These are phyloP conservation scores for Ailanthus altissimus DNA, from an alignment of 345 rosid genomes.

Conservation along the genomic window DNA sequence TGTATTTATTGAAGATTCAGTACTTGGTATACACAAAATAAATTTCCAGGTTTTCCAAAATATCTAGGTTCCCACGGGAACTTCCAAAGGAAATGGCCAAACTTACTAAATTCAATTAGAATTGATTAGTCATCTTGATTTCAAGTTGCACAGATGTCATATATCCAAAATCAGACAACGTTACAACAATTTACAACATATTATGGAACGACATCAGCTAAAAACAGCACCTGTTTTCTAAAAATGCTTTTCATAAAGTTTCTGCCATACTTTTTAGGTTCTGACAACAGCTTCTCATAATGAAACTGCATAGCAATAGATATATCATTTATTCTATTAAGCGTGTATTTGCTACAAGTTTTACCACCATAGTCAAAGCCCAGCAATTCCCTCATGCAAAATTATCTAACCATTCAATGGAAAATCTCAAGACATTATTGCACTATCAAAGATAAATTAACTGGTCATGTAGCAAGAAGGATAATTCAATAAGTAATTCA, in stretches of 20 bases:
- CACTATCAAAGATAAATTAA: neutral
- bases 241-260: neutral
- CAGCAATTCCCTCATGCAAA: neutral
- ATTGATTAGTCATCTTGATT: neutral
- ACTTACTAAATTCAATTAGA: neutral
- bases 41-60: neutral
- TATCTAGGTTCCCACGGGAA: neutral
- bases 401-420: conserved; percentile 13
- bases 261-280: neutral
- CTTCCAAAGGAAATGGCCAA: neutral
- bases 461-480: conserved; percentile 14
- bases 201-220: neutral
- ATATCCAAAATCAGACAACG: neutral
- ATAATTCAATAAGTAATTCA: conserved; percentile 11
- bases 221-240: neutral
- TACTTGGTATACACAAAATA: neutral
- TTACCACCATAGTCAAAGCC: conserved; percentile 5
- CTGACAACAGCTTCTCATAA: neutral
- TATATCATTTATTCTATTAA: neutral
- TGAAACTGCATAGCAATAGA: conserved; percentile 1
- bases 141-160: neutral
- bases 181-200: neutral
- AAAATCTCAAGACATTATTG: conserved; percentile 10
- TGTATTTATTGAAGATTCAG: no score
- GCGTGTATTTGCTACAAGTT: conserved; percentile 3